A percentile compares a stretch with the other conserved stretches of the same genome.
Conservation (phyloP, 768 basidiomycete genomes). For the Collybia mongolica region DNA sequence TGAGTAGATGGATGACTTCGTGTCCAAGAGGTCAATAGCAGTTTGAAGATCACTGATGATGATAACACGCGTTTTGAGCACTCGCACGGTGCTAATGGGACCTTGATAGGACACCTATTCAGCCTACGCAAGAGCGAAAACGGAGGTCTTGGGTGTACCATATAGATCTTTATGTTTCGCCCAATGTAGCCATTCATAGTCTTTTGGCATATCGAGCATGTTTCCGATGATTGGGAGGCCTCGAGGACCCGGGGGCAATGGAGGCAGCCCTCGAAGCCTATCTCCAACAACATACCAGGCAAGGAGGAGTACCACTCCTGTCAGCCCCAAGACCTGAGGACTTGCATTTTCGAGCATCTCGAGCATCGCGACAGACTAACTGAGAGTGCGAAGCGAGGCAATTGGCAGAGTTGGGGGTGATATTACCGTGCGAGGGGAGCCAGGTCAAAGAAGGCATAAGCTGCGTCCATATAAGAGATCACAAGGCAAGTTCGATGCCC, state of each 20-base stretch:
- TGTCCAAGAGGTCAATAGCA: constrained; percentile 15
- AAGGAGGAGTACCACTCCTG: constrained; percentile 3
- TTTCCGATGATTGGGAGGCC: constrained; percentile 42
- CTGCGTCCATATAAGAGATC: too few species aligned
- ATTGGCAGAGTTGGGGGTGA: neutral
- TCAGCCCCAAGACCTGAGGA: constrained; percentile 7
- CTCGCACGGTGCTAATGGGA: constrained; percentile 15
- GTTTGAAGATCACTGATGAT: constrained; percentile 17
- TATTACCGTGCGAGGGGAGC: too few species aligned
- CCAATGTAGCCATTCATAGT: constrained; percentile 17
- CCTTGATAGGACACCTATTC: constrained; percentile 1
- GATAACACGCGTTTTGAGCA: constrained; percentile 12
- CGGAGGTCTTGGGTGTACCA: constrained; percentile 1
- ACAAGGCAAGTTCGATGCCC: too few species aligned
- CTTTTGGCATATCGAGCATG: constrained; percentile 38
- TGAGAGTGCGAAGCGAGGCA: neutral
- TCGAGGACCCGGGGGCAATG: constrained; percentile 36
- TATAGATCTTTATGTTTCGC: constrained; percentile 15
- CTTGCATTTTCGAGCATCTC: constrained; percentile 9
- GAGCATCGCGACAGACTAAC: constrained; percentile 1
- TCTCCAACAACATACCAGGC: constrained; percentile 6
- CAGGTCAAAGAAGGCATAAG: too few species aligned
- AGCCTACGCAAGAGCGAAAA: too few species aligned
- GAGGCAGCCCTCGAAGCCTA: constrained; percentile 17
- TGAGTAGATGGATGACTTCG: constrained; percentile 15